These are phyloP conservation scores for Canavalia gladiata DNA, from an alignment of 306 rosid species.

Conservation along the genomic window DNA sequence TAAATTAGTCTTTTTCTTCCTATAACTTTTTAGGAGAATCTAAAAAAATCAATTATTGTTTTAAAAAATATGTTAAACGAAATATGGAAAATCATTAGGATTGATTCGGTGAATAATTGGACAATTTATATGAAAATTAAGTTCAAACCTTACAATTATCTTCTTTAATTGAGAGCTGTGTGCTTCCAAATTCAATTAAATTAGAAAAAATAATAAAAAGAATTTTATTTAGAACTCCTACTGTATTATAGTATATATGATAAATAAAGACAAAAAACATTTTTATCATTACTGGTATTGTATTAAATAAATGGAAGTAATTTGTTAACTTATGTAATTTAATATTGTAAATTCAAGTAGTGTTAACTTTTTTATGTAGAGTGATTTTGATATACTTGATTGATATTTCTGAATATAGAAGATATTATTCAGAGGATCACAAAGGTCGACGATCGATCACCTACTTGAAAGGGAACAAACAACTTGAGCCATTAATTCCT, in stretches of 20 bases:
- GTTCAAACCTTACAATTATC: neutral
- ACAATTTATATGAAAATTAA: no score
- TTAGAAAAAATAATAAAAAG: no score
- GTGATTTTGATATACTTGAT: neutral
- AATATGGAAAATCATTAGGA: neutral
- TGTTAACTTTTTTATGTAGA: neutral
- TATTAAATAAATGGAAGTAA: neutral
- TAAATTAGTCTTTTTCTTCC: no score
- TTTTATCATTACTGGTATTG: neutral
- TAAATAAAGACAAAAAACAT: neutral
- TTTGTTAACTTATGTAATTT: neutral
- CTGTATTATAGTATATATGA: neutral
- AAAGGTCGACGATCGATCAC: neutral
- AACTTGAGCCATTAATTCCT: conserved; percentile 38
- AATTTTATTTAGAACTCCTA: neutral
- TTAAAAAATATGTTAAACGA: neutral
- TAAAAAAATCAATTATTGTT: neutral
- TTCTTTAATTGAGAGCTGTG: neutral
- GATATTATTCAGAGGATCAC: conserved; percentile 24
- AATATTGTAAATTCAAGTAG: neutral
- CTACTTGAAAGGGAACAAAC: conserved; percentile 38
- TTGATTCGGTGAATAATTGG: no score
- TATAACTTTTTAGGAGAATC: no score
- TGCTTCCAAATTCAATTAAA: neutral
- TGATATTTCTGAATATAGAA: neutral